Evolutionary conservation across 306 rosid species (phyloP).

Genomic region (Mimosa bimucronata): DNA sequence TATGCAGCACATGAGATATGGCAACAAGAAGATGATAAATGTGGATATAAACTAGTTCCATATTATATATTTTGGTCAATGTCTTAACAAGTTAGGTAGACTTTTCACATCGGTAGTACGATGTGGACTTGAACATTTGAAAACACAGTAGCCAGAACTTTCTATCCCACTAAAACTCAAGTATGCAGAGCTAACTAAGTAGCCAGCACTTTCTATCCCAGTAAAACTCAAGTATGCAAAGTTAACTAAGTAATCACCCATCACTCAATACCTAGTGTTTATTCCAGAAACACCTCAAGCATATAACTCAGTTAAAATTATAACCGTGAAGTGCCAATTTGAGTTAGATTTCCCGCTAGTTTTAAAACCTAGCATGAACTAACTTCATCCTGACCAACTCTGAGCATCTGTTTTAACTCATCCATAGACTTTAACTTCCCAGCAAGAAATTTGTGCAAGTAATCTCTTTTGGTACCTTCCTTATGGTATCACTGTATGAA

Average conservation of each 20-base stretch:
- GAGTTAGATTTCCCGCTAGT: neutral
- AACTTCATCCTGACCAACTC: neutral
- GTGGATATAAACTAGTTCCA: conserved; percentile 13
- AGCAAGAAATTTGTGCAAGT: neutral
- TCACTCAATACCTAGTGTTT: neutral
- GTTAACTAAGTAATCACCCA: neutral
- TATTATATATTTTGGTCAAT: conserved; percentile 2
- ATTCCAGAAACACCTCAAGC: conserved; percentile 5
- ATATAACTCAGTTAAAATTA: neutral
- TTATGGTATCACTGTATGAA: neutral
- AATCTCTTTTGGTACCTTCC: neutral
- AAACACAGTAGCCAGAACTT: neutral
- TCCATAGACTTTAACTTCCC: neutral
- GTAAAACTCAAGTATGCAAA: neutral
- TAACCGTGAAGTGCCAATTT: neutral
- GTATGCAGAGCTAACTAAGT: neutral
- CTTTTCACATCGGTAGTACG: neutral
- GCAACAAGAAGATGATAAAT: neutral
- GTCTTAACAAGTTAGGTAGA: neutral
- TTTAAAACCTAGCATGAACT: neutral
- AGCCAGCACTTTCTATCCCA: neutral
- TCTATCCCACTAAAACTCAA: neutral
- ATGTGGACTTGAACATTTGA: conserved; percentile 3
- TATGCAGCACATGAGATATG: conserved; percentile 1
- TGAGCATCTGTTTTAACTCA: neutral